Percentiles rank a stretch among this genome's conserved stretches.
Evolutionary conservation across 768 basidiomycete species (phyloP).

Genomic region (Lactifluus subvellereus): DNA sequence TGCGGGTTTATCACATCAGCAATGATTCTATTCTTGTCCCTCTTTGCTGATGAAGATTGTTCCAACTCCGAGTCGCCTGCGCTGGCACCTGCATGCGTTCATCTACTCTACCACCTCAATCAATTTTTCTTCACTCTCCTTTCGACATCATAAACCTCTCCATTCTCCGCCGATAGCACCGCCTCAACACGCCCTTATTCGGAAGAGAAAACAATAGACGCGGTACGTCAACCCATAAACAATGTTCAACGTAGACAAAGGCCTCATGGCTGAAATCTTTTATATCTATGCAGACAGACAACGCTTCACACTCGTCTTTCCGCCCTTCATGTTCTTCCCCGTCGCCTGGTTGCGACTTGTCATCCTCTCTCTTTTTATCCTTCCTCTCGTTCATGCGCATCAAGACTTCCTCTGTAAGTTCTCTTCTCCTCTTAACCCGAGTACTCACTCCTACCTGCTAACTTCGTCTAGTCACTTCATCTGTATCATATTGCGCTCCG

Average conservation of each 20-base stretch:
- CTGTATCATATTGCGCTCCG: constrained; percentile 80
- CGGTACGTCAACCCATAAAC: constrained; percentile 21
- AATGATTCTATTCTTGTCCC: too few species aligned
- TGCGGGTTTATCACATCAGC: too few species aligned
- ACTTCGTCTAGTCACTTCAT: constrained; percentile 61
- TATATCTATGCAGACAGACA: constrained; percentile 16
- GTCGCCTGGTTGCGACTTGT: constrained; percentile 74
- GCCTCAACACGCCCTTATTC: constrained; percentile 6
- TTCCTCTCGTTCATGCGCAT: constrained; percentile 41
- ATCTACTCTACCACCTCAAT: not conserved
- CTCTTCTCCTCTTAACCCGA: not conserved
- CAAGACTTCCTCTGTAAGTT: constrained; percentile 59
- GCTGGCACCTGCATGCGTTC: constrained; percentile 4
- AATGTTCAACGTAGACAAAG: constrained; percentile 23
- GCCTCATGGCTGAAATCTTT: constrained; percentile 14
- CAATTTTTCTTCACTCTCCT: not conserved
- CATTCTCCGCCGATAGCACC: not conserved
- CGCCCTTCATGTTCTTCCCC: constrained; percentile 51
- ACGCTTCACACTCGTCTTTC: not conserved
- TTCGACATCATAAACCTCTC: constrained; percentile 1
- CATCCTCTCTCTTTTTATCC: constrained; percentile 34
- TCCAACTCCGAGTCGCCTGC: not conserved
- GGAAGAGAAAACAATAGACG: constrained; percentile 15
- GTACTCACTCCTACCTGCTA: constrained; percentile 7
- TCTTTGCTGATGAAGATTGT: too few species aligned